Evolutionary conservation across 495 filamentous ascomycete species (phyloP).

Genomic region (Xylaria flabelliformis): DNA sequence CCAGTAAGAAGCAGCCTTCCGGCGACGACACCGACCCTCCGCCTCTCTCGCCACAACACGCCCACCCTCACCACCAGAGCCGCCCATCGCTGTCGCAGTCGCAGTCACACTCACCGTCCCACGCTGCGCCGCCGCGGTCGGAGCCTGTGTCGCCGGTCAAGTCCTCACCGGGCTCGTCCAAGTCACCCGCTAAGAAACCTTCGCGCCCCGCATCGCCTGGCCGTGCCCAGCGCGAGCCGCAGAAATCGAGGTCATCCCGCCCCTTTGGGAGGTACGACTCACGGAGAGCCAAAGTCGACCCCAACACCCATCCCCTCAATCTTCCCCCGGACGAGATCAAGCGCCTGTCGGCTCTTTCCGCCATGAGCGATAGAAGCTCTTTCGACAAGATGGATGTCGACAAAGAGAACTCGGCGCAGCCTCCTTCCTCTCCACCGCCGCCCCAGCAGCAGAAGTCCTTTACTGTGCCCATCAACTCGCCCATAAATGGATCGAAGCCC

Average conservation of each 20-base stretch:
- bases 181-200: slow-evolving; percentile 37
- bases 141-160: slow-evolving; percentile 40
- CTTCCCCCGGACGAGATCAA: slow-evolving; percentile 84
- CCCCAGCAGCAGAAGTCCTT: slow-evolving; percentile 47
- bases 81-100: slow-evolving; percentile 35
- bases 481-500: slow-evolving; percentile 44
- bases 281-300: slow-evolving; percentile 63
- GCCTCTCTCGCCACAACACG: slow-evolving; percentile 15
- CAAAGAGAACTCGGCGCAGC: slow-evolving; percentile 62
- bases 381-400: slow-evolving; percentile 79
- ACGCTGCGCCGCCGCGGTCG: slow-evolving; percentile 34
- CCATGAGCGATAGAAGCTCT: slow-evolving; percentile 67
- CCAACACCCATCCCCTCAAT: slow-evolving; percentile 82
- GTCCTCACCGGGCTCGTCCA: slow-evolving; percentile 30
- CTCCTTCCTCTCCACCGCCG: slow-evolving; percentile 52
- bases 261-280: slow-evolving; percentile 50
- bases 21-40: slow-evolving; percentile 49
- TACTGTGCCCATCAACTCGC: slow-evolving; percentile 39
- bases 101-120: slow-evolving; percentile 37
- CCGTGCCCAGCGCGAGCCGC: slow-evolving; percentile 33
- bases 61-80: slow-evolving; percentile 32
- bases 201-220: slow-evolving; percentile 40
- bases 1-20: slow-evolving; percentile 56
- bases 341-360: slow-evolving; percentile 73
- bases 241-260: slow-evolving; percentile 48